Base-by-base conservation (phyloP, 257 asterid genomes). In the Solanum sejunctum region DNA sequence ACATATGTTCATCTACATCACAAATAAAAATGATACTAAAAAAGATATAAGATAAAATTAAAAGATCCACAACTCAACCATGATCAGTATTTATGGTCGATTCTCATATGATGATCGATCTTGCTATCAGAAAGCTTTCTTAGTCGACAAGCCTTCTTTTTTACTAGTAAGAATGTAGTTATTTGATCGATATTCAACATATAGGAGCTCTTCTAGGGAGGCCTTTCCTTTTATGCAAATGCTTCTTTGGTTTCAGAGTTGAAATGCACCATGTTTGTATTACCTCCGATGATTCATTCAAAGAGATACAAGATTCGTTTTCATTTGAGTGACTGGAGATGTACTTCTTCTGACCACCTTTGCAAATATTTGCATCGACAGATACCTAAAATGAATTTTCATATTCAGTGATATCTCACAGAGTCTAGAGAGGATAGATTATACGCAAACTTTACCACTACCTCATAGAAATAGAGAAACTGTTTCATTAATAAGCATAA, bases 121-220 rank as follows among this genome's bases (percentile, higher is more conserved):
- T 7, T 73, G 6, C 12, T 10, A 47, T 75, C 21, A 3, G 2
- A 26, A 47, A 15, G 18, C 12, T 47, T 45, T 47, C 32, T 21
- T 45, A 23, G 12, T 49, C 5, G 55, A 56, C 5, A 39, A 21
- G 16, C 0, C 1, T 15, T 8, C 21, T 54, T n/a, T 21, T 21
- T 13, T 21, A 47, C 15, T 21, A 1, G 12, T 47, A 73, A 7
- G 41, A 6, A 73, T 2, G 8, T 8, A 13, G 18, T 73, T 23
- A 15, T 75, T 75, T 13, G 41, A 75, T 13, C 9, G 11, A 67
- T 69, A 36, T 8, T 26, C 52, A 78, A 75, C 81, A 41, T 41
- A 92, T 60, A 4, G 97, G 96, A 85, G 97, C 90, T 88, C 98
- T 92, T 12, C 86, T 87, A 41, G 96, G 97, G 3, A 86, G 78